A percentile compares a stretch with the other conserved stretches of the same genome.
Evolutionary conservation across 1,284 basidiomycete genomes (phyloP).

Genomic region (Cryptococcus sp.): DNA sequence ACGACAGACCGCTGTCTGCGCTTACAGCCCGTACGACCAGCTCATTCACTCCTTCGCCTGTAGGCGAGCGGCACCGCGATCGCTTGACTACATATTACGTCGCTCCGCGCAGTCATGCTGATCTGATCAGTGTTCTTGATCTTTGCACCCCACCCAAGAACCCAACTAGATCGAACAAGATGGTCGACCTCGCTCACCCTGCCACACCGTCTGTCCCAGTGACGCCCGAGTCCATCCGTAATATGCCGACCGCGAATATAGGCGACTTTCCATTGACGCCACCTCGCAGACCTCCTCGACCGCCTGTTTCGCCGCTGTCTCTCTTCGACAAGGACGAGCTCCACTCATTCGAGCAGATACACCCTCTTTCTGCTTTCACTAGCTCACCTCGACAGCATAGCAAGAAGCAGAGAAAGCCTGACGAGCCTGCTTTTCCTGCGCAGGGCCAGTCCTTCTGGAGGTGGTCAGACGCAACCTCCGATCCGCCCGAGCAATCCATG

Average conservation of each 20-base stretch:
- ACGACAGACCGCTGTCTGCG: background rate
- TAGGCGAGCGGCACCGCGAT: background rate
- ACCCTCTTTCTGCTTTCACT: conserved; percentile 6
- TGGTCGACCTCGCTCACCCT: too few species aligned
- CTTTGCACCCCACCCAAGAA: conserved; percentile 6
- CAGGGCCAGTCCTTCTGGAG: conserved; percentile 11
- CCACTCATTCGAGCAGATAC: conserved; percentile 1
- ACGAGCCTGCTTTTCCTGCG: background rate
- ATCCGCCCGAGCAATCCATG: conserved; percentile 3
- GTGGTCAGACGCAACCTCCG: conserved; percentile 15
- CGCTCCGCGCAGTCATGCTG: conserved; percentile 2
- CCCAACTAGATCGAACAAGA: too few species aligned
- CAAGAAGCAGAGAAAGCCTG: too few species aligned
- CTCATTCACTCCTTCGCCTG: conserved; percentile 2
- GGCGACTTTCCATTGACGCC: background rate
- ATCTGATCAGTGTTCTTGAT: conserved; percentile 4
- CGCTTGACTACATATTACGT: conserved; percentile 3
- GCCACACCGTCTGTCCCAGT: too few species aligned
- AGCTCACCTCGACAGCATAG: too few species aligned
- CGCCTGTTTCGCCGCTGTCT: conserved; percentile 7
- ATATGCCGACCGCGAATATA: background rate
- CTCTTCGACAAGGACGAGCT: conserved; percentile 1
- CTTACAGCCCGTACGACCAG: conserved; percentile 1
- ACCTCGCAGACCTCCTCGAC: conserved; percentile 11
- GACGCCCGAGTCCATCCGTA: too few species aligned